Evolutionary conservation across 768 basidiomycete species (phyloP), one percentile per base, ranked within the genome.

Genomic region (Amanita thiersii): DNA sequence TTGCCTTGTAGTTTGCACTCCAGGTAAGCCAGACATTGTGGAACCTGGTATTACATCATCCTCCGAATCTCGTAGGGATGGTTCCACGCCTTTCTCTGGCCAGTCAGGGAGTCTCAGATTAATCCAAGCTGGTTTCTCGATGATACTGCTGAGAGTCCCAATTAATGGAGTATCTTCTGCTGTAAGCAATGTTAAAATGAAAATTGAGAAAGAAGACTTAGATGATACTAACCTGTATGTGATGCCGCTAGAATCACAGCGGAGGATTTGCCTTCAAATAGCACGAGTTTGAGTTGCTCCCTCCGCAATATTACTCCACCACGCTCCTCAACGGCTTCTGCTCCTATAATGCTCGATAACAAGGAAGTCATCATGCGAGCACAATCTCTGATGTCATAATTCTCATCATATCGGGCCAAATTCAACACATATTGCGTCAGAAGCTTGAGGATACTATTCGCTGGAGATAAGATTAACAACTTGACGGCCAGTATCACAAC

Each of bases 301-400:
- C 78, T 67, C 46, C 92, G 64, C 34, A 96, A 63, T 9, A 90
- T 68, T 20, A 96, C 90, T 2, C 89, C 81, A 7, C 76, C 72
- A 17, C 74, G 61, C 28, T 73, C 72, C 42, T 74, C 75, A 12
- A n/a, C n/a, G 56, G 56, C 10, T 8, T 57, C 59, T 10, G 65
- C 66, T 25, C 61, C 64, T 39, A 56, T 55, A 5, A 77, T 52
- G 24, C 86, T 81, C 2, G 64, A 57, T 11, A 94, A 68, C 10
- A 98, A 70, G 4, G 81, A 73, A 12, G 68, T 62, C 19, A 96
- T 58, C 73, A 91, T 82, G 38, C 94, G 75, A 3, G 79, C 81
- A 18, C 93, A 81, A 57, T 98, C 96, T 23, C 96, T 74, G 24
- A 98, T 83, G 52, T 96, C 90, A 59, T 88, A 94, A 53, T 85